phyloP scores from a whole-genome alignment of 352 stramenopile species.

The Globisporangium cederbergense region DNA sequence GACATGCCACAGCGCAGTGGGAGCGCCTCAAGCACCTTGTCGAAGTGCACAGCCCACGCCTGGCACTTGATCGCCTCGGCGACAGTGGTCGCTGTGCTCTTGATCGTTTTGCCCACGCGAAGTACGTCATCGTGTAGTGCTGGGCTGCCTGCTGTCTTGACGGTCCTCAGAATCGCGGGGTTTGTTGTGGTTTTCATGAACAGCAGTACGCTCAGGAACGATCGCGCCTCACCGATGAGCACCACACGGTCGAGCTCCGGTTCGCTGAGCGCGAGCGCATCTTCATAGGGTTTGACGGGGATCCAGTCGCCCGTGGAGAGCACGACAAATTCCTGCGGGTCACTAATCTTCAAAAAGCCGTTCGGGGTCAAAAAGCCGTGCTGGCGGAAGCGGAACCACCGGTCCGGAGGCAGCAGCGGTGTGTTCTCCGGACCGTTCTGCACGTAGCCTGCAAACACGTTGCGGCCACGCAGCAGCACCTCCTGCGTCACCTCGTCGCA shows the following conservation, averaged over 20 bases:
- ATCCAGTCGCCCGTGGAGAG: slow-evolving; percentile 76
- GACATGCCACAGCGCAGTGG: slow-evolving; percentile 46
- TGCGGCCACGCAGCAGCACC: slow-evolving; percentile 58
- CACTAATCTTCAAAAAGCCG: slow-evolving; percentile 70
- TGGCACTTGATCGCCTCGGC: slow-evolving; percentile 64
- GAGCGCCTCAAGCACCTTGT: slow-evolving; percentile 53
- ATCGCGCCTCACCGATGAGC: slow-evolving; percentile 61
- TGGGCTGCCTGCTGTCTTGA: slow-evolving; percentile 15
- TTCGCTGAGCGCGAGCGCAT: slow-evolving; percentile 36
- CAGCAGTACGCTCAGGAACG: slow-evolving; percentile 72
- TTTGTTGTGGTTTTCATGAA: slow-evolving; percentile 60
- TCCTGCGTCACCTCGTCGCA: slow-evolving; percentile 66
- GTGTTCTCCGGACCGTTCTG: slow-evolving; percentile 19
- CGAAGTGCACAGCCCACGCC: slow-evolving; percentile 74
- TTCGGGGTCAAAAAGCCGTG: slow-evolving; percentile 63
- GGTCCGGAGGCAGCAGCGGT: slow-evolving; percentile 25
- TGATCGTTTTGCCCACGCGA: slow-evolving; percentile 30
- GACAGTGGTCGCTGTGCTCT: slow-evolving; percentile 46
- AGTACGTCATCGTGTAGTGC: slow-evolving; percentile 50
- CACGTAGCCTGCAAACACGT: slow-evolving; percentile 73
- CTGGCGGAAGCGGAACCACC: slow-evolving; percentile 56
- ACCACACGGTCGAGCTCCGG: slow-evolving; percentile 65
- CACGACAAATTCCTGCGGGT: slow-evolving; percentile 66
- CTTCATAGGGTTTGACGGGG: slow-evolving; percentile 60
- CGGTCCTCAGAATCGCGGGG: slow-evolving; percentile 9